Evolutionary conservation across 208 protist genomes (phyloP).

Genomic region (Leishmania arabica): DNA sequence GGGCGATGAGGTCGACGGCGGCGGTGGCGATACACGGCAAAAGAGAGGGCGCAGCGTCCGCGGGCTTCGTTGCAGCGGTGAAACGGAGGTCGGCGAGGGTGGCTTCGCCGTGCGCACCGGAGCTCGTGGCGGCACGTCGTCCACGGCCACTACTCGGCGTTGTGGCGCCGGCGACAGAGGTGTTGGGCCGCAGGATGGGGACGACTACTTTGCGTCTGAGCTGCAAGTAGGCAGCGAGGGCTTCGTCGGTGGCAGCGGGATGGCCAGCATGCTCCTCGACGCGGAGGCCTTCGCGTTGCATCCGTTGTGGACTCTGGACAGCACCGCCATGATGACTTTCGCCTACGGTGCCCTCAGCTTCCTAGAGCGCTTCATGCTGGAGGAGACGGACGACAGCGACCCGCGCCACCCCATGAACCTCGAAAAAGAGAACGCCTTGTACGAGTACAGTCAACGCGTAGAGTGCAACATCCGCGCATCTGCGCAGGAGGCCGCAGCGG

Average conservation of each 20-base stretch:
- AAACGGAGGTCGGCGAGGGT: conserved; percentile 1
- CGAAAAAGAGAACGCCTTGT: conserved; percentile 46
- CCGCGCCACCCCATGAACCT: conserved; percentile 71
- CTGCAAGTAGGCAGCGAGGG: neutral
- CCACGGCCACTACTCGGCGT: neutral
- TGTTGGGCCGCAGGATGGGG: neutral
- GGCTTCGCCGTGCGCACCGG: neutral
- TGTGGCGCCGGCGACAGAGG: neutral
- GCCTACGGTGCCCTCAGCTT: conserved; percentile 72
- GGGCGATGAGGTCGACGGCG: neutral
- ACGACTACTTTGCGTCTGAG: neutral
- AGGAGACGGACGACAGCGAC: conserved; percentile 79
- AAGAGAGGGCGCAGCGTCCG: neutral
- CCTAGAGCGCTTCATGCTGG: conserved; percentile 68
- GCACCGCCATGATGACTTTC: conserved; percentile 58
- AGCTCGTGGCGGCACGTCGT: neutral
- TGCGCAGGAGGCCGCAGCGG: conserved; percentile 9
- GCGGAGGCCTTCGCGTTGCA: conserved; percentile 45
- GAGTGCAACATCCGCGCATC: conserved; percentile 41
- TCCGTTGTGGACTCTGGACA: conserved; percentile 60
- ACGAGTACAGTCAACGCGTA: conserved; percentile 44
- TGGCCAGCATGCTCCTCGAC: conserved; percentile 27
- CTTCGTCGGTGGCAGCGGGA: neutral
- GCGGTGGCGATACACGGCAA: neutral
- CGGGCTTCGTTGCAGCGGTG: conserved; percentile 1